Base-by-base conservation (phyloP, 129 eudicot genomes). In the Lactuca saligna region DNA sequence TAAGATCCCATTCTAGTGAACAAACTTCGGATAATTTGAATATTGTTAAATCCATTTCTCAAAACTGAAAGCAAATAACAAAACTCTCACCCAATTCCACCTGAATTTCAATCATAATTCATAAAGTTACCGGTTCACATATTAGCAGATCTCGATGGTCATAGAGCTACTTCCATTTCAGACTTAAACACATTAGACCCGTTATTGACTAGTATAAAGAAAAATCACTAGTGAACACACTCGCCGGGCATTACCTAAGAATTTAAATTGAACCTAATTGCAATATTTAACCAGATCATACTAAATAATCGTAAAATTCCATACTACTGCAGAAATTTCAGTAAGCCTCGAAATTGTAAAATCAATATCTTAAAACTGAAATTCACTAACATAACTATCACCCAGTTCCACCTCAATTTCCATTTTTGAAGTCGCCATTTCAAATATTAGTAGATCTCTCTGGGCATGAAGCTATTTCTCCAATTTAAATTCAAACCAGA, bases 71-170 rank as follows among this genome's bases (percentile, higher is more conserved):
- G 42, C n/a, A 44, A 54, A 55, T 55, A 49, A 48, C 57, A 56
- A 64, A 62, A 65, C 70, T 12, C 34, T 17, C 66, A 74, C 66
- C 64, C 17, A 65, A 44, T 17, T 53, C 57, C 57, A 73, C 63
- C 35, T 9, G 49, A 63, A 32, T 31, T 54, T 50, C 53, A 7
- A 51, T 34, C 35, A 61, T 35, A 20, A 25, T 35, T 34, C 35
- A 61, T 35, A 20, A 25, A 39, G 1, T 63, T 54, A 60, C 64
- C 56, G 20, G 39, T 44, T 49, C 48, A 17, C 61, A 4, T 34
- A 34, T 66, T 20, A 37, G 57, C 20, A 44, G 65, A 57, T 75
- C 38, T 16, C 60, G 32, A 17, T 33, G 25, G 41, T 49, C 77
- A 62, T 62, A 32, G 63, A 72, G 69, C 54, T 35, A 25, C 62